These are phyloP conservation scores for Talaromyces sp. DNA, from an alignment of 2,329 filamentous ascomycete genomes.

Conservation along the genomic window DNA sequence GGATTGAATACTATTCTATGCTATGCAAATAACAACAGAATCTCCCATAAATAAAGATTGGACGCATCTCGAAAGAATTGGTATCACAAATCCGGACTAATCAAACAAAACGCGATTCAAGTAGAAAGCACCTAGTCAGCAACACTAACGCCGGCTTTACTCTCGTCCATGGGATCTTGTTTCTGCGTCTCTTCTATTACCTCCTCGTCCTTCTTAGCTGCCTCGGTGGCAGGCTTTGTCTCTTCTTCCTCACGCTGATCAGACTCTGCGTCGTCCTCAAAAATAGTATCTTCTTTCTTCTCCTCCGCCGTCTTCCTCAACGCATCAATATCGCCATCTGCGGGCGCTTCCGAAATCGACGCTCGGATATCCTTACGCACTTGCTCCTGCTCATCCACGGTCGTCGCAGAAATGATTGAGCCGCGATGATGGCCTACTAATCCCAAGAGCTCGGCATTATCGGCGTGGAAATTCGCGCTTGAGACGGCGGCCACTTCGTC, in stretches of 20 bases:
- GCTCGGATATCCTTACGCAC: conserved; percentile 37
- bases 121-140: conserved; percentile 21
- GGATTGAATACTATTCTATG: neutral
- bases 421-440: conserved; percentile 40
- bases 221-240: neutral
- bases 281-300: conserved; percentile 21
- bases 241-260: conserved; percentile 24
- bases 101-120: neutral
- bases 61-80: neutral
- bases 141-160: conserved; percentile 25
- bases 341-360: conserved; percentile 32
- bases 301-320: conserved; percentile 30
- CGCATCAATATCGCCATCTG: conserved; percentile 27
- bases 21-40: neutral
- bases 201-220: neutral
- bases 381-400: conserved; percentile 34
- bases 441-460: conserved; percentile 35
- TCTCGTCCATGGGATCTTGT: conserved; percentile 24
- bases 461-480: conserved; percentile 38
- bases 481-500: conserved; percentile 38
- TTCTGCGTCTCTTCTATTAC: conserved; percentile 18
- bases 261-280: conserved; percentile 19
- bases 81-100: conserved; percentile 14
- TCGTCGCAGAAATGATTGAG: conserved; percentile 34
- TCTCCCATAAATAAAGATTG: too few species aligned